Evolutionary conservation across 1,139 yeast genomes (phyloP).

Genomic region (Lizanozyma gosingica): DNA sequence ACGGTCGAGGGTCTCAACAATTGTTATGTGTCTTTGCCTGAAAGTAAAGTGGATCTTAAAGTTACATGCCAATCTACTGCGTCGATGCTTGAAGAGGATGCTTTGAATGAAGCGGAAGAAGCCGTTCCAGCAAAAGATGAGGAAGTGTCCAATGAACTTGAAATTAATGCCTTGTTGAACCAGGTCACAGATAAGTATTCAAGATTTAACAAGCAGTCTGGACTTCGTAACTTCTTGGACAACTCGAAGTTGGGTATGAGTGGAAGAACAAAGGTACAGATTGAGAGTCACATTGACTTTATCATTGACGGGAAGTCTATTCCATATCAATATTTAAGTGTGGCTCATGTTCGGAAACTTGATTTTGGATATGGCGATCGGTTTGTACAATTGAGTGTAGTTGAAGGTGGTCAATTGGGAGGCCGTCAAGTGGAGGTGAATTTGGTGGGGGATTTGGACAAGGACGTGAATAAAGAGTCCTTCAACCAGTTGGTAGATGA

Average conservation of each 20-base stretch:
- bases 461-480: constrained; percentile 13
- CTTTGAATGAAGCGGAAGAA: constrained; percentile 4
- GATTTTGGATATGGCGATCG: constrained; percentile 27
- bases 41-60: constrained; percentile 33
- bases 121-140: neutral
- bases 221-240: constrained; percentile 31
- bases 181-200: constrained; percentile 25
- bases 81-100: constrained; percentile 15
- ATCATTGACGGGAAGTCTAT: constrained; percentile 26
- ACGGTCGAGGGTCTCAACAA: constrained; percentile 42
- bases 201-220: constrained; percentile 35
- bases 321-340: constrained; percentile 34
- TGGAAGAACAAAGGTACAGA: constrained; percentile 23
- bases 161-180: constrained; percentile 9
- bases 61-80: constrained; percentile 34
- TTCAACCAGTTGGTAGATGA: constrained; percentile 23
- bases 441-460: constrained; percentile 28
- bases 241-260: constrained; percentile 31
- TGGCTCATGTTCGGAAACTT: constrained; percentile 34
- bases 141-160: constrained; percentile 7
- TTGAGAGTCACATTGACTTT: constrained; percentile 31
- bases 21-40: constrained; percentile 32
- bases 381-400: constrained; percentile 35
- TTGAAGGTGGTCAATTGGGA: constrained; percentile 51
- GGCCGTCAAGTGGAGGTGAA: constrained; percentile 43